Evolutionary conservation across 768 basidiomycete genomes (phyloP), one percentile per base, ranked within the genome.

Genomic region (Pleurotus giganteus): DNA sequence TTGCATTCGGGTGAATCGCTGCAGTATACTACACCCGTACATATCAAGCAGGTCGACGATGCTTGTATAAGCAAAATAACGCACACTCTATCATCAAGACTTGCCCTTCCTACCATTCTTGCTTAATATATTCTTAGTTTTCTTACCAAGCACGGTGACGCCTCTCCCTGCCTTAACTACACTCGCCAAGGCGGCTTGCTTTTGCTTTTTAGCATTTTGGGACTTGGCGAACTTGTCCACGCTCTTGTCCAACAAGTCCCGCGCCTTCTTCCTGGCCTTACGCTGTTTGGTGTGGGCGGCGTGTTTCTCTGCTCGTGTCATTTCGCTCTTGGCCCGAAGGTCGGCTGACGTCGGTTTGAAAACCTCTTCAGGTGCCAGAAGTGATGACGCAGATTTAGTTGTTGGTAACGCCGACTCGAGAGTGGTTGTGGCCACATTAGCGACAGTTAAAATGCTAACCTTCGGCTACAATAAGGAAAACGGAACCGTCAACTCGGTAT

Each of bases 351-450:
- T 68, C 0, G 89, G 81, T 0, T 86, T 75, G 61, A 89, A 88
- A 12, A 98, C 74, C 70, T 99, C 97, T 67, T 98, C 94, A 1
- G 97, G 97, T 0, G 97, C 93, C 39, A 99, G 80, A 78, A 94
- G 88, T 0, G 84, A 86, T 2, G 87, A 77, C 0, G 80, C 73
- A 0, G 92, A 86, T 61, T 85, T 83, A 7, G 85, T 80, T 0
- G 91, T 90, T 0, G 96, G 97, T 4, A 99, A 77, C 0, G 95
- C 92, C 1, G 94, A 94, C 69, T 98, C 97, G 60, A 98, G 69
- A 2, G 85, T 79, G 23, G 93, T 81, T 1, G 90, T 86, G 0
- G 95, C 82, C 4, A 89, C 74, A 63, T 98, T 94, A 11, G 88
- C 77, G 29, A 98, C 70, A 0, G 92, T 91, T 1, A 88, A 84